Evolutionary conservation across 2,329 filamentous ascomycete genomes (phyloP), one percentile per base, ranked within the genome.

Genomic region (Coniochaeta sp.): DNA sequence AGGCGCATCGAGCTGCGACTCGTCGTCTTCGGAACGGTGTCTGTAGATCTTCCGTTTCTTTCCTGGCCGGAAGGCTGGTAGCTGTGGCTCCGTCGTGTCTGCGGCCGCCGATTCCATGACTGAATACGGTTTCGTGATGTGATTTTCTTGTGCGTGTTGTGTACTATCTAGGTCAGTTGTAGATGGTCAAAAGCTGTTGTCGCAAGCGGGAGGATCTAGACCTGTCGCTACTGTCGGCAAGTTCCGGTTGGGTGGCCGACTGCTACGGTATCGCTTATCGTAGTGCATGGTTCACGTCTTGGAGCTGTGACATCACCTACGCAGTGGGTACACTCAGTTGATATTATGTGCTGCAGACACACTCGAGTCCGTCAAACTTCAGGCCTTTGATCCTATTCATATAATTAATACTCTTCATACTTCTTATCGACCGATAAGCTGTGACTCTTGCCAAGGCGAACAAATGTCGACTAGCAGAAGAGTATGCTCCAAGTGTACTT

Each of bases 31-130:
- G 19, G 70, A 64, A 63, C 82, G 81, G 63, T 83, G 82, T 55
- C 84, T 78, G 64, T 85, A 83, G 6, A 76, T 73, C 68, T 86
- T 87, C 69, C 83, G 78, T 72, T 86, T 87, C 71, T 86, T 87
- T 62, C 76, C 76, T 43, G 74, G 69, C 3, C 84, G 82, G 65
- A 88, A 88, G 34, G 81, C 72, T 36, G 84, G 71, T 19, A 70
- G 70, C 14, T 57, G 54, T 22, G 73, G 71, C 54, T 68, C 62
- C 9, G 36, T 12, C 14, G 38, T 26, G 14, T 58, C 19, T 40
- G 56, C 6, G 24, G 5, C 33, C 19, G 19, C 14, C 14, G 56
- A 44, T 16, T 31, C 56, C 56, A 58, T 58, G 17, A 11, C 17
- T 36, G 3, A 31, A 22, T 22, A 11, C 11, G 9, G 3, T 52